These are phyloP conservation scores for Juncus inflexus DNA, from an alignment of 176 grass and related monocot genomes.

Conservation along the genomic window DNA sequence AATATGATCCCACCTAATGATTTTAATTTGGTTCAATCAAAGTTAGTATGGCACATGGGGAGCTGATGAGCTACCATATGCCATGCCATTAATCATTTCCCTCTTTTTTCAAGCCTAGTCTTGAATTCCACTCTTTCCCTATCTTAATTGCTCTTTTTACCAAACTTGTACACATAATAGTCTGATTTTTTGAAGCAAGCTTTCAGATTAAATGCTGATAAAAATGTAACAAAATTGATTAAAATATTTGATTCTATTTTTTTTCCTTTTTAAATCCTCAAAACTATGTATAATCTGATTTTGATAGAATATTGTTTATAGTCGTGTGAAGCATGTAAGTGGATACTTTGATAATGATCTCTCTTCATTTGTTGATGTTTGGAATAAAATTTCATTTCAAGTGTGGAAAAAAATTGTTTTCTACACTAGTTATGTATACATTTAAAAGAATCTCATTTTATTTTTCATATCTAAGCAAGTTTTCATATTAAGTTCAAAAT, in stretches of 20 bases:
- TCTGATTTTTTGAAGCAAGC: too few relatives aligned
- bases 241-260: neutral
- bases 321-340: neutral
- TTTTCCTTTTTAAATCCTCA: constrained; percentile 14
- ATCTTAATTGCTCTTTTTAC: neutral
- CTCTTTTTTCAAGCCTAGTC: constrained; percentile 21
- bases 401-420: too few relatives aligned
- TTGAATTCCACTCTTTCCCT: constrained; percentile 20
- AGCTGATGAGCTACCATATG: constrained; percentile 21
- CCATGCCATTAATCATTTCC: constrained; percentile 11
- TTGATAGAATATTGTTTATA: constrained; percentile 10
- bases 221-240: too few relatives aligned
- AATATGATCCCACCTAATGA: constrained; percentile 9
- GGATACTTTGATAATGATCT: too few relatives aligned
- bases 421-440: too few relatives aligned
- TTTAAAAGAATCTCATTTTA: too few relatives aligned
- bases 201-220: too few relatives aligned
- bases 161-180: neutral
- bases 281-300: constrained; percentile 4
- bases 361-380: too few relatives aligned
- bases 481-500: too few relatives aligned
- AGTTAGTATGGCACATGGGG: constrained; percentile 32
- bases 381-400: too few relatives aligned
- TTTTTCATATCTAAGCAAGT: too few relatives aligned
- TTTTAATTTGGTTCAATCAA: constrained; percentile 15